Evolutionary conservation across 2,329 filamentous ascomycete genomes (phyloP), one percentile per base, ranked within the genome.

Genomic region (Hyphodiscus sp.): DNA sequence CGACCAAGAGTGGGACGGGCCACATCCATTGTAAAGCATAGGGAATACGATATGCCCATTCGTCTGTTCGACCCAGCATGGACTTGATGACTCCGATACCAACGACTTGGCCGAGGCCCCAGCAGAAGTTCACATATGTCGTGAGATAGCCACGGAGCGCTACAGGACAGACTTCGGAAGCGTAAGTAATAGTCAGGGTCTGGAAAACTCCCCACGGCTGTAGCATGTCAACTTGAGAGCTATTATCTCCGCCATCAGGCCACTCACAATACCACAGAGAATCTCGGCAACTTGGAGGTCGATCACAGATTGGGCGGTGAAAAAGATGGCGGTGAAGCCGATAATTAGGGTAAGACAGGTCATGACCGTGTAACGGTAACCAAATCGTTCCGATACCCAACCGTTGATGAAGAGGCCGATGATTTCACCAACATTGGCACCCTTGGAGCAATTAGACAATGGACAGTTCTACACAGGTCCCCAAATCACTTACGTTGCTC

Each of bases 81-180:
- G 70, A 66, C 61, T 71, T 74, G 59, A 79, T 74, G 18, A 78
- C 75, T 13, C 75, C 76, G 47, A 76, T 70, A 29, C 74, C 76
- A 56, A 78, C 75, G 19, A 77, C 61, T 57, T 78, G 76, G 19
- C 76, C 76, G 2, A 78, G 55, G 44, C 65, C 78, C 77, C 78
- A 81, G 69, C 78, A 80, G 63, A 79, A 74, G 63, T 79, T 79
- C 55, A 78, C 74, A 53, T 79, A 81, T 0, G 77, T 79, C 0
- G 77, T 80, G 41, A 80, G 68, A 58, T 80, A 80, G 15, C 76
- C 77, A 52, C 78, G 72, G 2, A 81, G 67, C 43, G 76, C 76
- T n/a, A 80, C 74, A 2, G 78, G 78, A 54, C 77, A 80, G 38
- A 81, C 77, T 64, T 81, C 78, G 29, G 74, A 75, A 9, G 68